A percentile compares a stretch with the other conserved stretches of the same genome.
Evolutionary conservation across 106 monocot species (phyloP).

Genomic region (Allium fistulosum): DNA sequence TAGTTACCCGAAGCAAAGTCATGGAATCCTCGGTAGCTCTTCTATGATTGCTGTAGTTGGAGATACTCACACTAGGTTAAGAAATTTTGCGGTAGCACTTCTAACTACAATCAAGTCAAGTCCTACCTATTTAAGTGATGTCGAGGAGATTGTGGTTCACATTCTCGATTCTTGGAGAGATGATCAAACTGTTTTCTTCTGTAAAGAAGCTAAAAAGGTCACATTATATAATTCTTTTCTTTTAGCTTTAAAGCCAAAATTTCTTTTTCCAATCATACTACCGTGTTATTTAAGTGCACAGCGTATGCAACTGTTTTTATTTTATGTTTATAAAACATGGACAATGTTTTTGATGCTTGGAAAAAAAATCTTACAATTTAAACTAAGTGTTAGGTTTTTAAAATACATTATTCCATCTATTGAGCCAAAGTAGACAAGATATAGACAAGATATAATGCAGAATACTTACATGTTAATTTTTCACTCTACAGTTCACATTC

Average conservation of each 20-base stretch:
- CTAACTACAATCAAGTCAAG: constrained; percentile 56
- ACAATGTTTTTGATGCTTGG: no score
- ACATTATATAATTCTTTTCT: no score
- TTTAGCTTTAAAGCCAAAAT: no score
- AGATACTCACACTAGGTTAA: constrained; percentile 66
- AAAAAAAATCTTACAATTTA: no score
- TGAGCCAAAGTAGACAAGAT: no score
- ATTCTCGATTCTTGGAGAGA: constrained; percentile 48
- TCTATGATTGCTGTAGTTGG: constrained; percentile 83
- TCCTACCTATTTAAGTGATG: constrained; percentile 44
- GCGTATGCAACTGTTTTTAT: no score
- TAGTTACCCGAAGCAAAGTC: constrained; percentile 70
- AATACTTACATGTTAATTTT: not conserved
- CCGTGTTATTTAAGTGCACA: no score
- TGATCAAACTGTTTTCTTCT: constrained; percentile 42
- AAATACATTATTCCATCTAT: no score
- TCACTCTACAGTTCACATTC: constrained; percentile 67
- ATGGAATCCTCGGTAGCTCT: constrained; percentile 63
- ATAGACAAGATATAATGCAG: no score
- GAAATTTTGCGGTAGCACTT: constrained; percentile 48
- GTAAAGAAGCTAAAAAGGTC: constrained; percentile 79
- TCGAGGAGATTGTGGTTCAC: constrained; percentile 42
- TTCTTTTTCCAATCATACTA: no score
- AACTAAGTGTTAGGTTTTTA: no score
- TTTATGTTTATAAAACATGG: no score